These are phyloP conservation scores for Senecio squalidus DNA, from an alignment of 140 eudicot genomes.

Conservation along the genomic window DNA sequence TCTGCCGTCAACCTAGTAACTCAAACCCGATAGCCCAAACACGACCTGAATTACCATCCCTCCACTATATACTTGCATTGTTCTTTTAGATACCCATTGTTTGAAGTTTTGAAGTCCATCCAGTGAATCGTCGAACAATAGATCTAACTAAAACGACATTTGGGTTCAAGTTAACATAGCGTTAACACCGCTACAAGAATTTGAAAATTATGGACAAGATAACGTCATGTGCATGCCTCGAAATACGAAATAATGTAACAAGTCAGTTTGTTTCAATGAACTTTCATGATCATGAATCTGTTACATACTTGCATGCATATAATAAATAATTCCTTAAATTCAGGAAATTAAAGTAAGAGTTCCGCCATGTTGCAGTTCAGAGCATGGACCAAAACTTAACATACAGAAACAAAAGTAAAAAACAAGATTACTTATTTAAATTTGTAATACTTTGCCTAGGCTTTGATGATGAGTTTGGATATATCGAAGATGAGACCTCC, in stretches of 20 bases:
- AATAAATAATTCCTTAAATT: conserved; percentile 6
- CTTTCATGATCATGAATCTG: background rate
- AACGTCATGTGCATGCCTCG: background rate
- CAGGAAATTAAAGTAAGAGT: conserved; percentile 10
- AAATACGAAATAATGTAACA: background rate
- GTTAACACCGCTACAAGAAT: too few species aligned
- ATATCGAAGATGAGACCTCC: conserved; percentile 21
- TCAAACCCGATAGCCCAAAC: too few species aligned
- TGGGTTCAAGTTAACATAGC: too few species aligned
- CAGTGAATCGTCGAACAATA: too few species aligned
- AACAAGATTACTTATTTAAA: background rate
- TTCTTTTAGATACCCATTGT: too few species aligned
- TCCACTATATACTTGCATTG: too few species aligned
- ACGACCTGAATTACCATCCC: too few species aligned
- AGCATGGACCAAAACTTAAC: conserved; percentile 1
- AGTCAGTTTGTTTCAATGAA: conserved; percentile 1
- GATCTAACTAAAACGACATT: too few species aligned
- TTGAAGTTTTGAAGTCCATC: too few species aligned
- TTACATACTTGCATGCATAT: conserved; percentile 2
- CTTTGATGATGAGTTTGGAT: conserved; percentile 13
- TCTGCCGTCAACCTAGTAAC: too few species aligned
- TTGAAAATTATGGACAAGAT: background rate
- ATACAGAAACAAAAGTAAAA: background rate
- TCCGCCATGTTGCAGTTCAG: background rate
- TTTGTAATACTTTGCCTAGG: conserved; percentile 5